Conservation (phyloP, 2,329 filamentous ascomycete genomes). For the Pestalotiopsis fici region DNA sequence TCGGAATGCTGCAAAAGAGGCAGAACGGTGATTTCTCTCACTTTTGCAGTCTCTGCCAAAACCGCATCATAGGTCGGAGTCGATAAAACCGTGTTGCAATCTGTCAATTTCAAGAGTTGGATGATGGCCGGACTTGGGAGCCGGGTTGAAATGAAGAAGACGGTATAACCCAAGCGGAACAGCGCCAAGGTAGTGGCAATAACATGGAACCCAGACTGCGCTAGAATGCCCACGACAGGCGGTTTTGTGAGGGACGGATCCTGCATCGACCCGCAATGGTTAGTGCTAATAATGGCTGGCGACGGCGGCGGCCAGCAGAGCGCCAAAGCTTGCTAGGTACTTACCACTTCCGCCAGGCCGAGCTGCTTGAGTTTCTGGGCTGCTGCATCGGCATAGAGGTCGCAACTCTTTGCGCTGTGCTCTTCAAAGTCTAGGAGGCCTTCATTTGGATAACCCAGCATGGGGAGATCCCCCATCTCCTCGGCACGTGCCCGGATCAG, state of each 20-base stretch:
- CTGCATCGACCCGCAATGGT: neutral
- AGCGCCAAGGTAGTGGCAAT: conserved; percentile 3
- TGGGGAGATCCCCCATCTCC: neutral
- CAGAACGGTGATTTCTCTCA: neutral
- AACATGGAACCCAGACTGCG: neutral
- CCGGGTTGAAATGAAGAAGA: neutral
- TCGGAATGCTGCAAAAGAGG: conserved; percentile 2
- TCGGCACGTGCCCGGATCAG: conserved; percentile 1
- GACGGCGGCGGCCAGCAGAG: too few relatives aligned
- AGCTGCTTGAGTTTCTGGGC: neutral
- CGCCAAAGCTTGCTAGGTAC: neutral
- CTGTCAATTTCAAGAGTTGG: neutral
- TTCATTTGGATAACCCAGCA: conserved; percentile 1
- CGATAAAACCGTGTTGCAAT: neutral
- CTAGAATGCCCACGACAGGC: conserved; percentile 1
- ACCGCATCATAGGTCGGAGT: neutral
- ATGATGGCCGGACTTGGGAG: neutral
- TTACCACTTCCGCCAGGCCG: neutral
- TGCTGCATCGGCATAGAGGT: conserved; percentile 2
- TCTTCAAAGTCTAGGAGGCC: conserved; percentile 5
- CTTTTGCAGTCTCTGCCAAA: neutral
- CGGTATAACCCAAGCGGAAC: conserved; percentile 1
- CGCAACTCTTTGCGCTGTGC: conserved; percentile 1
- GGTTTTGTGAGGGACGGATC: neutral
- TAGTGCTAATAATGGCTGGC: neutral